Conservation (phyloP, 2,329 filamentous ascomycete genomes). For the Fusarium annulatum region DNA sequence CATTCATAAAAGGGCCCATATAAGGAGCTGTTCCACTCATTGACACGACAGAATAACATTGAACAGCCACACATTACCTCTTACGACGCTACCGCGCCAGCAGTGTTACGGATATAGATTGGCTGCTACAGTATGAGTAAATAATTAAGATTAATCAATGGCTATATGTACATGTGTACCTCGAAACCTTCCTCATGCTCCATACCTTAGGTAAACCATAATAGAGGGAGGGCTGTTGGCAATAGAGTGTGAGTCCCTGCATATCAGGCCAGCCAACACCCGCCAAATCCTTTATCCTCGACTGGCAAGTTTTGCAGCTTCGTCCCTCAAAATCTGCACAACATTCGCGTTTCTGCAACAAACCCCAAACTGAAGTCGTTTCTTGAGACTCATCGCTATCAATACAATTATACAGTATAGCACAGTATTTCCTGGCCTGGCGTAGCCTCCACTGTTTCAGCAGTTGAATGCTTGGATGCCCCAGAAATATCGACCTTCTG, state of each 20-base stretch:
- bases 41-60: background rate
- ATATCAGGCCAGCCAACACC: slow-evolving; percentile 3
- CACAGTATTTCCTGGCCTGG: slow-evolving; percentile 10
- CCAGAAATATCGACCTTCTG: slow-evolving; percentile 39
- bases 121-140: slow-evolving; percentile 34
- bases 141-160: background rate
- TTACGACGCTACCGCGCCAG: slow-evolving; percentile 24
- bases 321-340: background rate
- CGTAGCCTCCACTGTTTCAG: slow-evolving; percentile 28
- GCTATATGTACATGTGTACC: background rate
- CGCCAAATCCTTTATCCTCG: slow-evolving; percentile 3
- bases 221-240: background rate
- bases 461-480: slow-evolving; percentile 21
- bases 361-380: background rate
- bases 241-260: slow-evolving; percentile 14
- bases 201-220: background rate
- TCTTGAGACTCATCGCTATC: background rate
- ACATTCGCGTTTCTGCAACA: background rate
- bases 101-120: slow-evolving; percentile 29
- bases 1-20: slow-evolving; percentile 4
- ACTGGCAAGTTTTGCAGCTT: background rate
- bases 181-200: background rate
- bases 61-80: slow-evolving; percentile 22
- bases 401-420: slow-evolving; percentile 5
- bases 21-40: slow-evolving; percentile 25